These are phyloP conservation scores for Ogataea pignaliae DNA, from an alignment of 805 yeast genomes.

Conservation along the genomic window DNA sequence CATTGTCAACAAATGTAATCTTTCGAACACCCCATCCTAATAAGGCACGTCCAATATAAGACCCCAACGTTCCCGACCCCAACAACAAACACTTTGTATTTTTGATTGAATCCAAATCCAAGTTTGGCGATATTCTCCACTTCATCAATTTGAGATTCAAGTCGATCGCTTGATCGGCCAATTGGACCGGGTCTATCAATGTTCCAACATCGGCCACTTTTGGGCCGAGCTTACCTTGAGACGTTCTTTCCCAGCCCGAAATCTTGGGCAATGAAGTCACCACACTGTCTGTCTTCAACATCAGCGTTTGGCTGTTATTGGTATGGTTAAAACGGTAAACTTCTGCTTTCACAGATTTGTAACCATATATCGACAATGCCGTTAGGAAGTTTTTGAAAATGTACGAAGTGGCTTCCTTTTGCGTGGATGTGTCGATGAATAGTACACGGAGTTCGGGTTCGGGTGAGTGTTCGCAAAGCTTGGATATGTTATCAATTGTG, in stretches of 20 bases:
- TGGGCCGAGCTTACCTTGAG: conserved; percentile 70
- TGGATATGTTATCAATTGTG: conserved; percentile 6
- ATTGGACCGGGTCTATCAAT: conserved; percentile 70
- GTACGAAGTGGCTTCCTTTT: conserved; percentile 15
- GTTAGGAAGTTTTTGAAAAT: conserved; percentile 23
- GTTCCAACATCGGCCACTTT: conserved; percentile 79
- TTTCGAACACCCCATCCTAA: conserved; percentile 93
- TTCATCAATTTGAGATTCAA: conserved; percentile 89
- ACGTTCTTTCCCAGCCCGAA: conserved; percentile 90
- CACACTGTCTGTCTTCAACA: conserved; percentile 14
- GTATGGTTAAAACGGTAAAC: conserved; percentile 34
- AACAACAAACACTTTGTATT: conserved; percentile 63
- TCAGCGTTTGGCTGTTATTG: conserved; percentile 25
- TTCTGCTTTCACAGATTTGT: conserved; percentile 32
- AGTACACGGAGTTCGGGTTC: conserved; percentile 9
- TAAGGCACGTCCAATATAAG: conserved; percentile 80
- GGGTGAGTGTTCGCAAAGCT: conserved; percentile 5
- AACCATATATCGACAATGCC: conserved; percentile 31
- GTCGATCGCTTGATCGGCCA: conserved; percentile 91
- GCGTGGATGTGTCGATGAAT: conserved; percentile 25
- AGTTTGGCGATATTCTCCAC: conserved; percentile 87
- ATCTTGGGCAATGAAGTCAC: conserved; percentile 34
- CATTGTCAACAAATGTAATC: conserved; percentile 86
- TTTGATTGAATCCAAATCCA: conserved; percentile 64
- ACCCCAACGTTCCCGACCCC: conserved; percentile 97